phyloP scores from a whole-genome alignment of 1,284 basidiomycete species.

The Cutaneotrichosporon dermatis region DNA sequence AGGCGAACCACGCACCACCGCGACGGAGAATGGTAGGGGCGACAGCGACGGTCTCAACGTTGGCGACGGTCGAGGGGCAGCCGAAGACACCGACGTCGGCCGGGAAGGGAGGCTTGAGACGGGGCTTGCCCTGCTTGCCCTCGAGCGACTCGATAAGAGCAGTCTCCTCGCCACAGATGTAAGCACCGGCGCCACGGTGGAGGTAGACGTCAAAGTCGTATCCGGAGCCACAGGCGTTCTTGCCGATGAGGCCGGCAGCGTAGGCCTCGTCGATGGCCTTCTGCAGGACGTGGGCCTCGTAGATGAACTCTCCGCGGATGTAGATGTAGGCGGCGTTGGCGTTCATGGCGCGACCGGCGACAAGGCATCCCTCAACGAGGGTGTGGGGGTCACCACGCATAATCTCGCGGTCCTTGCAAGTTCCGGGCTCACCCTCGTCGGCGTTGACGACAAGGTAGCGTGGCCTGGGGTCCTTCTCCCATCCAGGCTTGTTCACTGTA shows the following conservation, averaged over 20 bases:
- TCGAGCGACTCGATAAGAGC: conserved; percentile 95
- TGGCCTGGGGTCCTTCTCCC: conserved; percentile 89
- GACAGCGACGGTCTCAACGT: conserved; percentile 96
- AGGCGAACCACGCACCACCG: conserved; percentile 86
- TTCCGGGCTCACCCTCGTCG: conserved; percentile 97
- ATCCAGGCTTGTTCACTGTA: conserved; percentile 80
- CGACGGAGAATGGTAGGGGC: conserved; percentile 94
- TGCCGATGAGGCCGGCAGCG: conserved; percentile 83
- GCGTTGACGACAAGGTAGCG: conserved; percentile 97
- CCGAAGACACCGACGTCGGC: conserved; percentile 96
- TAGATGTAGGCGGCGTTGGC: conserved; percentile 94
- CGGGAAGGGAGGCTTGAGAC: conserved; percentile 98
- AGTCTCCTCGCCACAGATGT: conserved; percentile 98
- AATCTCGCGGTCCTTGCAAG: conserved; percentile 98
- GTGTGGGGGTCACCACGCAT: conserved; percentile 98
- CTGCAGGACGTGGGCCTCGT: conserved; percentile 89
- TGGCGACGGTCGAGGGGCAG: conserved; percentile 94
- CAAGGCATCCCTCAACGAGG: conserved; percentile 93
- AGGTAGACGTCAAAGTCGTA: conserved; percentile 96
- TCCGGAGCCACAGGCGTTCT: conserved; percentile 86
- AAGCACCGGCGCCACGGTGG: conserved; percentile 94
- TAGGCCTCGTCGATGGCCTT: conserved; percentile 95
- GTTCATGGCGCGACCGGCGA: conserved; percentile 97
- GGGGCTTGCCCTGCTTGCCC: conserved; percentile 95
- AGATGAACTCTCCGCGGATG: conserved; percentile 96